Conservation (phyloP, 345 rosid species). For the Syzygium aromaticum region DNA sequence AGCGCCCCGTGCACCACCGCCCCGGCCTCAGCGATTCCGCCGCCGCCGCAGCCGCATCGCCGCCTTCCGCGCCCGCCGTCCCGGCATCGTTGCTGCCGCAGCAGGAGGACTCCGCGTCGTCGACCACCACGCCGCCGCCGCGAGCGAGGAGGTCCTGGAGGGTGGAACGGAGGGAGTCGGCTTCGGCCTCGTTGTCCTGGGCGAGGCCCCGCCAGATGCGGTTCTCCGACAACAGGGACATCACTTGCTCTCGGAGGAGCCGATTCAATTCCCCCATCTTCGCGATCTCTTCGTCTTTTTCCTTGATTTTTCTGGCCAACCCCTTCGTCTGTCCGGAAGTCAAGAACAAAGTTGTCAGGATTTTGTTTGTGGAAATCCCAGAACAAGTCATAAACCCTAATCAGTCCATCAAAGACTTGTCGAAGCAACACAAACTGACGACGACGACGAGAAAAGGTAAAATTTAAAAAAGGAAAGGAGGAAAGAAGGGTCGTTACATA, state of each 20-base stretch:
- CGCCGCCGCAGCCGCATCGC: slow-evolving; percentile 1
- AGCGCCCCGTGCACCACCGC: too few species aligned
- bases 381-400: not conserved
- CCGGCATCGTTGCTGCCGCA: slow-evolving; percentile 45
- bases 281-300: slow-evolving; percentile 49
- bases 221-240: slow-evolving; percentile 36
- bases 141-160: slow-evolving; percentile 53
- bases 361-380: too few species aligned
- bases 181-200: slow-evolving; percentile 58
- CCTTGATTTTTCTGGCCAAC: slow-evolving; percentile 28
- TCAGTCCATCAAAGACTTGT: not conserved
- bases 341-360: not conserved
- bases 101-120: slow-evolving; percentile 44
- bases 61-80: not conserved
- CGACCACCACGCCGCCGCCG: slow-evolving; percentile 10
- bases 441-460: too few species aligned
- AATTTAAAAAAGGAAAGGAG: not conserved
- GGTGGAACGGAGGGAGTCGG: slow-evolving; percentile 44
- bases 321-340: slow-evolving; percentile 25
- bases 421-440: not conserved
- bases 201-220: slow-evolving; percentile 66
- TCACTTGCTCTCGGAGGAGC: slow-evolving; percentile 49
- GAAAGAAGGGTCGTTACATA: slow-evolving; percentile 2
- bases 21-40: too few species aligned
- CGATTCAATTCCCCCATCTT: slow-evolving; percentile 40